These are phyloP conservation scores for Aquilaria yunnanensis DNA, from an alignment of 345 rosid species.

Conservation along the genomic window DNA sequence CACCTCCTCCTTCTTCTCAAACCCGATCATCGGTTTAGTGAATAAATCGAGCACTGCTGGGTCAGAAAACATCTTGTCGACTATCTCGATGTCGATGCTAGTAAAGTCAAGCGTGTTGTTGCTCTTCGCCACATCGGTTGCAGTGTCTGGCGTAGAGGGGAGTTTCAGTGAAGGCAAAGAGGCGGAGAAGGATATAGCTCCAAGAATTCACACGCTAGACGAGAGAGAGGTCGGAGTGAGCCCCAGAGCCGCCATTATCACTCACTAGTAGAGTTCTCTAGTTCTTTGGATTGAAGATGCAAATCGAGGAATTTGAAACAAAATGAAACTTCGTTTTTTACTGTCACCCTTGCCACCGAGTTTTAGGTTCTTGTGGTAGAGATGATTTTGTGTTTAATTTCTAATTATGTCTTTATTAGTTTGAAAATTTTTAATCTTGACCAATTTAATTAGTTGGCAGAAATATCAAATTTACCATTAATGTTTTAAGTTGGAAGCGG, in stretches of 20 bases:
- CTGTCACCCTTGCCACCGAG: too few relatives aligned
- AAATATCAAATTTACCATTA: too few relatives aligned
- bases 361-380: too few relatives aligned
- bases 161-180: slow-evolving; percentile 25
- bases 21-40: slow-evolving; percentile 45
- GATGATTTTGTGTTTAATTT: too few relatives aligned
- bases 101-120: slow-evolving; percentile 60
- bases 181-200: slow-evolving; percentile 41
- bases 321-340: too few relatives aligned
- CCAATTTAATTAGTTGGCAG: too few relatives aligned
- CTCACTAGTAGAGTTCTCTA: too few relatives aligned
- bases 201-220: slow-evolving; percentile 33
- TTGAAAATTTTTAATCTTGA: too few relatives aligned
- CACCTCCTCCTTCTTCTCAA: slow-evolving; percentile 44
- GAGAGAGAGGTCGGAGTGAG: slow-evolving; percentile 44
- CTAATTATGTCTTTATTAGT: too few relatives aligned
- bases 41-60: slow-evolving; percentile 43
- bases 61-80: slow-evolving; percentile 65
- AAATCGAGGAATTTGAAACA: too few relatives aligned
- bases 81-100: slow-evolving; percentile 63
- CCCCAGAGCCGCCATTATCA: slow-evolving; percentile 63
- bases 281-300: too few relatives aligned
- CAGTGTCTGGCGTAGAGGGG: slow-evolving; percentile 26
- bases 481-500: too few relatives aligned
- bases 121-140: slow-evolving; percentile 55